Evolutionary conservation across 768 basidiomycete genomes (phyloP), one percentile per base, ranked within the genome.

Genomic region (Collybia nuda): DNA sequence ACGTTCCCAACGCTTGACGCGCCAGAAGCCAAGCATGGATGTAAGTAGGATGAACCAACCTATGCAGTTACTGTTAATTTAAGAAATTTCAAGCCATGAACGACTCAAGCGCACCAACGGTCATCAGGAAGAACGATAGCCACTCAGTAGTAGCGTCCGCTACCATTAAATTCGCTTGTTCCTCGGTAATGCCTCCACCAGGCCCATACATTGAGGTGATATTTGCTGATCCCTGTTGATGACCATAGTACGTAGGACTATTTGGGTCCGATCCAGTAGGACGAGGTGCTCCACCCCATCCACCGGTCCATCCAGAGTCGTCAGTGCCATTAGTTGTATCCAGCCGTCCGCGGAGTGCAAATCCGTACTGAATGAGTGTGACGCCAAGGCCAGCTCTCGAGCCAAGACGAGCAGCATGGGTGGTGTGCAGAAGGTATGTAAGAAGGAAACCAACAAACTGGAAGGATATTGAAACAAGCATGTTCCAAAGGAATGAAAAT

Each of bases 71-170:
- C n/a, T 3, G 9, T 38, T 17, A 38, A 50, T 23, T 8, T 8
- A 19, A 42, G 8, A 17, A 21, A 11, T 11, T n/a, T n/a, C 26
- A 29, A 18, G 2, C 4, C 15, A 26, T 22, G 32, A 6, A 50
- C 35, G 28, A 11, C 14, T 11, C 32, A 22, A n/a, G 49, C 82
- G 37, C 55, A 85, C 85, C 85, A 42, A 93, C 72, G 29, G 88
- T 92, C 91, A 98, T 97, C 57, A 98, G 70, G 71, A 95, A 82
- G 73, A 98, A 98, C 14, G 92, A 91, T 44, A 98, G 72, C 93
- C 93, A 98, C 63, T 98, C 94, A 19, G 88, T 87, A 0, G 93
- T 90, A 19, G 85, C 78, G 66, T 88, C 81, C n/a, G 75, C 72
- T 4, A 82, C 67, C 17, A 78, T 45, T 18, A 67, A 55, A 35